Evolutionary conservation across 164 flowering plant species (phyloP).

Genomic region (Macadamia tetraphylla): DNA sequence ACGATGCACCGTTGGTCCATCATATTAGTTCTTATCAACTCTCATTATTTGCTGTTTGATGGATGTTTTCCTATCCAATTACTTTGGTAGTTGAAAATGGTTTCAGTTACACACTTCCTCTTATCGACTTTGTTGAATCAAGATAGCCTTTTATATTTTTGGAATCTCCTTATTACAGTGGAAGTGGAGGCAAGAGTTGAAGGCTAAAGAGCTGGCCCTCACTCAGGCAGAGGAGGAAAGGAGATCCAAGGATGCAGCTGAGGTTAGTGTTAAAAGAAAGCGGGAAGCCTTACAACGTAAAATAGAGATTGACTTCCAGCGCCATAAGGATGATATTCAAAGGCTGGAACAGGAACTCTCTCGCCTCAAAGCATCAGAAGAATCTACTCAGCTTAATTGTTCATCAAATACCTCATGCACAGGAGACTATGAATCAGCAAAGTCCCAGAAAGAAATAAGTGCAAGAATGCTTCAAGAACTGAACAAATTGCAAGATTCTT

Average conservation of each 20-base stretch:
- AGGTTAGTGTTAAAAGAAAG: constrained; percentile 59
- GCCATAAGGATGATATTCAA: constrained; percentile 86
- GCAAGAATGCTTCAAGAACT: constrained; percentile 52
- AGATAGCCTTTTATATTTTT: neutral
- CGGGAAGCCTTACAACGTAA: constrained; percentile 72
- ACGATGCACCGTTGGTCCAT: neutral
- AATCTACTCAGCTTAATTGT: constrained; percentile 30
- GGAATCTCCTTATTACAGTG: constrained; percentile 34
- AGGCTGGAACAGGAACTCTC: constrained; percentile 87
- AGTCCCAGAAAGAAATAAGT: constrained; percentile 44
- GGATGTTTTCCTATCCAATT: neutral
- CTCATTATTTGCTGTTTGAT: neutral
- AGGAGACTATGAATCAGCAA: constrained; percentile 12
- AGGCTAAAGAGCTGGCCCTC: constrained; percentile 61
- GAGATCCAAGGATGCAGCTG: constrained; percentile 70
- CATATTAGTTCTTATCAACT: neutral
- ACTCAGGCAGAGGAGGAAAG: constrained; percentile 69
- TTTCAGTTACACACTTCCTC: neutral
- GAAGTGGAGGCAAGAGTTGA: constrained; percentile 73
- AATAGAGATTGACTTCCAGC: constrained; percentile 89
- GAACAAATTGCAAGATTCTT: constrained; percentile 41
- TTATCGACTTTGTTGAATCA: neutral
- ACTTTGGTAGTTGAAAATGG: neutral
- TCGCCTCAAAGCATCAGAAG: constrained; percentile 55
- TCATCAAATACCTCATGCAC: constrained; percentile 22